Conservation (phyloP, 108 stramenopile species). For the Cyclotella kingstonii region DNA sequence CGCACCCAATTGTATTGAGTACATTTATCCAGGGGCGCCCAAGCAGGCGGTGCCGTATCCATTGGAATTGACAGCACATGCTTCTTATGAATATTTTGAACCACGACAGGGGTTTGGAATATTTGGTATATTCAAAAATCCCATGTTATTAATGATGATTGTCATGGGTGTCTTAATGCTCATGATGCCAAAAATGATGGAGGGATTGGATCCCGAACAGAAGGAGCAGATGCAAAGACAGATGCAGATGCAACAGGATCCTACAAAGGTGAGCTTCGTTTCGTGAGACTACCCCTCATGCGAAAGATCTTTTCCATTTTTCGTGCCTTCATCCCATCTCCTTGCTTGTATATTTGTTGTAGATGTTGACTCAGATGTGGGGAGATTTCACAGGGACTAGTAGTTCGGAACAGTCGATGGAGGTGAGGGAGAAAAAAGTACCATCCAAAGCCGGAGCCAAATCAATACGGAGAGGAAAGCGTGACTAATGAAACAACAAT, state of each 20-base stretch:
- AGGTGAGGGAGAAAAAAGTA: constrained; percentile 31
- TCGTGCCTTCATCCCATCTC: neutral
- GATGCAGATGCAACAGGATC: constrained; percentile 86
- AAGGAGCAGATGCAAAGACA: constrained; percentile 82
- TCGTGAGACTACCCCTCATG: neutral
- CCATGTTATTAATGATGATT: constrained; percentile 88
- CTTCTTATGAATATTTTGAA: constrained; percentile 80
- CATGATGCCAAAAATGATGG: constrained; percentile 91
- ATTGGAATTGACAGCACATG: constrained; percentile 69
- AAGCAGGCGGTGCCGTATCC: constrained; percentile 70
- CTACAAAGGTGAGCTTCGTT: constrained; percentile 51
- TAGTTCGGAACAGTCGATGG: constrained; percentile 32
- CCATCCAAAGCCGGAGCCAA: constrained; percentile 50
- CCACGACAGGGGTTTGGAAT: constrained; percentile 63
- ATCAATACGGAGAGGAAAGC: constrained; percentile 39
- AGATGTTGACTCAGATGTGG: constrained; percentile 75
- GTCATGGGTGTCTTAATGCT: constrained; percentile 72
- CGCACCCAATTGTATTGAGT: constrained; percentile 83
- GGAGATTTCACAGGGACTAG: constrained; percentile 58
- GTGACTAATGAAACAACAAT: constrained; percentile 40
- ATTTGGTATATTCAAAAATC: constrained; percentile 78
- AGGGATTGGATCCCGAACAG: constrained; percentile 83
- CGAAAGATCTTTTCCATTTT: too few relatives aligned
- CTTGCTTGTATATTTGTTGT: neutral
- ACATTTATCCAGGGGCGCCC: constrained; percentile 76